Percentiles rank a stretch among this genome's conserved stretches.
phyloP scores from a whole-genome alignment of 805 yeast species.

The Metschnikowia lochheadii region DNA sequence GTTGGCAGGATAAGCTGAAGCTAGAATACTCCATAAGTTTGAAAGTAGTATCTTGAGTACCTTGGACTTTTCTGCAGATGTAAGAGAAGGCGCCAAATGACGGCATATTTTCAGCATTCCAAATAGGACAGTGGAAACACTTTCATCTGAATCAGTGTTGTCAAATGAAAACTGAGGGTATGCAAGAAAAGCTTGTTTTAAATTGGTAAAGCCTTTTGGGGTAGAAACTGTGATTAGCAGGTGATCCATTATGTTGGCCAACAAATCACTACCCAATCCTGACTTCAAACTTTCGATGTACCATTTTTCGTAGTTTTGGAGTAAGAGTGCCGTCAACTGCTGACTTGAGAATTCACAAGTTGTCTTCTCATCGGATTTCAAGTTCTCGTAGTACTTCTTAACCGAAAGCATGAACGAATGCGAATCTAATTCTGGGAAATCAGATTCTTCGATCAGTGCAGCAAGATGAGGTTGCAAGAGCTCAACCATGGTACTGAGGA shows the following conservation, averaged over 20 bases:
- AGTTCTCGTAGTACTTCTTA: not conserved
- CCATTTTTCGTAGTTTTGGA: conserved; percentile 17
- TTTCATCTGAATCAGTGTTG: not conserved
- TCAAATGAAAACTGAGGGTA: conserved; percentile 5
- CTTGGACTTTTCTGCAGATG: conserved; percentile 30
- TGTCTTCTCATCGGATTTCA: not conserved
- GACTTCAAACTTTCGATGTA: conserved; percentile 17
- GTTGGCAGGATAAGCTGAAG: conserved; percentile 43
- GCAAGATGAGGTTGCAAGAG: conserved; percentile 63
- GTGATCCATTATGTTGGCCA: conserved; percentile 14
- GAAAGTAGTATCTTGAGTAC: conserved; percentile 40
- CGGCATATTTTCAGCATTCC: conserved; percentile 39
- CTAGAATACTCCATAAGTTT: conserved; percentile 53
- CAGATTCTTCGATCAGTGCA: not conserved
- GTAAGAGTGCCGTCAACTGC: conserved; percentile 17
- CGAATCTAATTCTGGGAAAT: not conserved
- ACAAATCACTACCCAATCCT: conserved; percentile 13
- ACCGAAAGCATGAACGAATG: not conserved
- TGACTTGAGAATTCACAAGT: not conserved
- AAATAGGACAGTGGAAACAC: conserved; percentile 3
- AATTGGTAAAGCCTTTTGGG: conserved; percentile 10
- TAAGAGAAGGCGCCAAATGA: conserved; percentile 27
- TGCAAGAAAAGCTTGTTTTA: conserved; percentile 16
- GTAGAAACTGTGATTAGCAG: not conserved
- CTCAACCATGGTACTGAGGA: conserved; percentile 44